Evolutionary conservation across 148 eudicot genomes (phyloP), one percentile per base, ranked within the genome.

Genomic region (Camellia japonica): DNA sequence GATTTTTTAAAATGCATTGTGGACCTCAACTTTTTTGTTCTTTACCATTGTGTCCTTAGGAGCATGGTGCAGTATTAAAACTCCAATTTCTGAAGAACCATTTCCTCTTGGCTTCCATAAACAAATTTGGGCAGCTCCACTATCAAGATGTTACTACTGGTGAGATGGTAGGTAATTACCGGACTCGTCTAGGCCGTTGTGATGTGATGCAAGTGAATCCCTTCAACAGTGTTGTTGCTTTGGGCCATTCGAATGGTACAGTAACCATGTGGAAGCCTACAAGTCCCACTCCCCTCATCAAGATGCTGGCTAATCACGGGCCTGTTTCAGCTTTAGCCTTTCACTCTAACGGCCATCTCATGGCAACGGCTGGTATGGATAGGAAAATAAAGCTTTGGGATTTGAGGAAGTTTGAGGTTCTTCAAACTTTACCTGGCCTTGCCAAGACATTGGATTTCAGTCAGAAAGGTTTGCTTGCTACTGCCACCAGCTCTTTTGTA

Each of bases 261-360:
- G 87, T 89, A 61, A 92, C 85, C 86, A 94, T 94, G 98, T 94
- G 97, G 98, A 92, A 91, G 83, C 93, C 97, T 51, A 90, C 93
- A 3, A 88, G 85, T 71, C 75, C 87, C 23, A 85, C 89, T n/a
- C 98, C 98, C 42, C 87, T 94, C 0, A 87, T 94, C 81, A 92
- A 92, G 86, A 92, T 91, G 97, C 87, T 92, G 30, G 86, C 88
- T 74, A 97, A 94, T 84, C 87, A 83, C 0, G 98, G 97, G 13
- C 92, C 98, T 13, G 70, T 92, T 71, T 89, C 90, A 6, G 90
- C 97, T 49, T 11, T 92, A 64, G 88, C 97, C 19, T 90, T 90
- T 84, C 97, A 94, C 54, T 67, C 92, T 1, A 91, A 88, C 5
- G 97, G 94, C 77, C 91, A 92, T 84, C 91, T 94, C 61, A 89